Evolutionary conservation across 179 eudicot genomes (phyloP), one percentile per base, ranked within the genome.

Genomic region (Silene noctiflora): DNA sequence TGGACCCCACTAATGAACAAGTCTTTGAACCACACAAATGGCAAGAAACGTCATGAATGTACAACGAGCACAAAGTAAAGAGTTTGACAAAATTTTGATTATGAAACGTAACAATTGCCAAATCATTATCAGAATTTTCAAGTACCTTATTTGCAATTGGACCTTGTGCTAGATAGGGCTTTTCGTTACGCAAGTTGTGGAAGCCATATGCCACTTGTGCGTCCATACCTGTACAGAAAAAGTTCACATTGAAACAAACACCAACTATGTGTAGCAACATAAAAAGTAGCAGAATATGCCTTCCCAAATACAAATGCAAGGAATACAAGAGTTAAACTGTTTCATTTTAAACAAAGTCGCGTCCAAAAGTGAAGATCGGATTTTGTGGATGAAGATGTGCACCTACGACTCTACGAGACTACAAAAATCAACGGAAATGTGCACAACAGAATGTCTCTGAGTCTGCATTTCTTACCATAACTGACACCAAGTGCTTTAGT

Each of bases 171-270:
- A 93, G 96, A 79, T 89, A 85, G 70, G 99, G 99, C 80, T 89
- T 95, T 81, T 95, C 94, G 84, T 95, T 87, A 29, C 99, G 93
- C 83, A 93, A 84, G 79, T 87, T 87, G 76, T 95, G 99, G 83
- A 95, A 95, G 27, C 97, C 99, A 77, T 93, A 91, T 19, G 99
- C 98, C 53, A 95, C 97, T 86, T 89, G 97, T 59, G 97, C 99
- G 83, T 95, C 99, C 99, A 95, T 95, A 79, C 99, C 97, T 93
- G 77, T 62, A 20, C 62, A 55, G 14, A 69, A 44, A 74, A 67
- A 25, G 25, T 51, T 21, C 25, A 35, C 22, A 35, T 48, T 7
- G 55, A 59, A 42, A 58, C 6, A 64, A 64, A 56, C 51, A 31
- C 42, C 13, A 29, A 63, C 69, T 7, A 68, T 67, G 17, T 61